Evolutionary conservation across 2,329 filamentous ascomycete species (phyloP).

Genomic region (Fragosphaeria purpurea): DNA sequence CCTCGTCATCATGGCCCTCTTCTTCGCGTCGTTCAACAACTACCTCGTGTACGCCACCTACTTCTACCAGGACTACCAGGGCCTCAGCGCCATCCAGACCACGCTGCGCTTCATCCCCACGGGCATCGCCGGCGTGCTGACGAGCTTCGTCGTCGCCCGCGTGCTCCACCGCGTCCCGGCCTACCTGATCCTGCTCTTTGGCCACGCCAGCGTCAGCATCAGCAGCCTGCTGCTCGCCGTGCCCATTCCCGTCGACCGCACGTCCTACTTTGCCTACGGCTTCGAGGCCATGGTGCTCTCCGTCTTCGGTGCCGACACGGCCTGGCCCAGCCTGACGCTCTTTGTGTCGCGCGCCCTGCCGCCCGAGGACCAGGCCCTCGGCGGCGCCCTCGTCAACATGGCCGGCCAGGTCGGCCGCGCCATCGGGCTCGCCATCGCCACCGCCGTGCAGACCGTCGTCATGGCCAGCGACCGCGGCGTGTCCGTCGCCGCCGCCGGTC

Average conservation of each 20-base stretch:
- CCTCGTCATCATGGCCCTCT: slow-evolving; percentile 55
- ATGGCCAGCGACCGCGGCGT: slow-evolving; percentile 39
- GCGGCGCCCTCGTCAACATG: slow-evolving; percentile 58
- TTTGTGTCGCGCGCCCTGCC: slow-evolving; percentile 56
- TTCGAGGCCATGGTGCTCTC: slow-evolving; percentile 56
- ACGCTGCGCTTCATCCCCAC: slow-evolving; percentile 60
- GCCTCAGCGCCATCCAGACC: slow-evolving; percentile 51
- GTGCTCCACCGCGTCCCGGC: slow-evolving; percentile 49
- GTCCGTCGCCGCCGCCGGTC: slow-evolving; percentile 31
- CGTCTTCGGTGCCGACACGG: slow-evolving; percentile 56
- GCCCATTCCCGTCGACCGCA: slow-evolving; percentile 40
- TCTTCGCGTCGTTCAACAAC: slow-evolving; percentile 60
- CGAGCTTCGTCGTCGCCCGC: slow-evolving; percentile 44
- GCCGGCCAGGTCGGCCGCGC: slow-evolving; percentile 56
- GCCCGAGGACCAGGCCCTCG: slow-evolving; percentile 54
- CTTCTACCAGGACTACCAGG: slow-evolving; percentile 60
- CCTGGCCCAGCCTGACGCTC: slow-evolving; percentile 55
- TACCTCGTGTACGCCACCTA: slow-evolving; percentile 59
- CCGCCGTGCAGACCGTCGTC: slow-evolving; percentile 53
- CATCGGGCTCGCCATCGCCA: slow-evolving; percentile 55
- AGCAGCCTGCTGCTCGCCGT: slow-evolving; percentile 49
- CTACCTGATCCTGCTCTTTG: slow-evolving; percentile 46
- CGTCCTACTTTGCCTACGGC: slow-evolving; percentile 58
- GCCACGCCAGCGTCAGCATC: slow-evolving; percentile 44
- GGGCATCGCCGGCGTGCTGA: slow-evolving; percentile 48